Conservation (phyloP, 1,139 yeast genomes). For the Kodamaea anthophila region DNA sequence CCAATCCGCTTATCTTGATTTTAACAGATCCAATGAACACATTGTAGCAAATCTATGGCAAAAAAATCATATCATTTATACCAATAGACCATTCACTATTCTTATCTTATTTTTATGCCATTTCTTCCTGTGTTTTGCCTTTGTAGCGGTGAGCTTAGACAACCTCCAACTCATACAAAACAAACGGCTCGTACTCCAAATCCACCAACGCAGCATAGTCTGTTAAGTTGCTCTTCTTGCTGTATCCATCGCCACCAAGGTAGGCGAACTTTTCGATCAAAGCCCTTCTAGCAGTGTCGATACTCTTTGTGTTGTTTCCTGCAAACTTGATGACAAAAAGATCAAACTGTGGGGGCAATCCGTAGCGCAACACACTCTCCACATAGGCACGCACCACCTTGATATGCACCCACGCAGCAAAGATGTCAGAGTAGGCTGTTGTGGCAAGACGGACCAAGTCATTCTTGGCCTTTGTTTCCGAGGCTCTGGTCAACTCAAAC, state of each 20-base stretch:
- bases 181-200: slow-evolving; percentile 94
- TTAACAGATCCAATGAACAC: too few relatives aligned
- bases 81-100: too few relatives aligned
- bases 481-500: slow-evolving; percentile 64
- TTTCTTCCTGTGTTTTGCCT: too few relatives aligned
- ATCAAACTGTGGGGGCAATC: slow-evolving; percentile 89
- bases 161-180: slow-evolving; percentile 54
- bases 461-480: slow-evolving; percentile 67
- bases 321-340: slow-evolving; percentile 50
- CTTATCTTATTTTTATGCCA: too few relatives aligned
- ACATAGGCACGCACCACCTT: slow-evolving; percentile 55
- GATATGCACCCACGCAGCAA: slow-evolving; percentile 84
- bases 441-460: slow-evolving; percentile 78
- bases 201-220: slow-evolving; percentile 92
- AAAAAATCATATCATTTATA: too few relatives aligned
- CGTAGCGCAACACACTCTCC: slow-evolving; percentile 81
- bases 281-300: slow-evolving; percentile 59
- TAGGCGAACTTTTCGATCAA: slow-evolving; percentile 74
- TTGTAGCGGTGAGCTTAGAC: too few relatives aligned
- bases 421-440: slow-evolving; percentile 82
- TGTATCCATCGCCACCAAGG: slow-evolving; percentile 85
- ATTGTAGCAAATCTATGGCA: too few relatives aligned
- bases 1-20: too few relatives aligned
- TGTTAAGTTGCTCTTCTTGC: slow-evolving; percentile 56
- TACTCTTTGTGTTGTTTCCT: slow-evolving; percentile 30